These are phyloP conservation scores for Suillus discolor DNA, from an alignment of 768 basidiomycete genomes.

Conservation along the genomic window DNA sequence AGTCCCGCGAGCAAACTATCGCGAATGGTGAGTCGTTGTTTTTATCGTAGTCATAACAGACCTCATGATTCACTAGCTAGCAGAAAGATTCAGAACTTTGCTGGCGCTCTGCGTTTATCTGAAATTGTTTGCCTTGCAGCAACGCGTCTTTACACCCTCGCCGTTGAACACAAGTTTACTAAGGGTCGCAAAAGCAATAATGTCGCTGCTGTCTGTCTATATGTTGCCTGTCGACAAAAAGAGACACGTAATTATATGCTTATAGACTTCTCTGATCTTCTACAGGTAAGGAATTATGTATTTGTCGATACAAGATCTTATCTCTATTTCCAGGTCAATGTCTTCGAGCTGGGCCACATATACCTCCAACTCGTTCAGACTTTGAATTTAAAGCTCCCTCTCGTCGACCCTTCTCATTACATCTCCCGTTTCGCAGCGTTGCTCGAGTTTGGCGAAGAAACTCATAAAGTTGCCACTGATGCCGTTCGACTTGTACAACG, in stretches of 20 bases:
- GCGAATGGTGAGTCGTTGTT: constrained; percentile 65
- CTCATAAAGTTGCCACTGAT: constrained; percentile 87
- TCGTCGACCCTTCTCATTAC: constrained; percentile 95
- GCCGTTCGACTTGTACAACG: constrained; percentile 92
- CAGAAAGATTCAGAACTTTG: constrained; percentile 82
- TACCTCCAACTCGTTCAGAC: constrained; percentile 93
- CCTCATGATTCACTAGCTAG: constrained; percentile 52
- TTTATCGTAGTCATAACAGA: neutral
- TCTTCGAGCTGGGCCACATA: constrained; percentile 94
- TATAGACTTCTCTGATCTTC: constrained; percentile 96
- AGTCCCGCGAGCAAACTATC: constrained; percentile 90
- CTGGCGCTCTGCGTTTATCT: constrained; percentile 73
- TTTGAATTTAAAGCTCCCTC: constrained; percentile 80
- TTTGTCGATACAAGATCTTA: neutral
- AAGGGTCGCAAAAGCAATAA: constrained; percentile 92
- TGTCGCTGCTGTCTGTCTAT: constrained; percentile 94
- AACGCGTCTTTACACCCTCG: constrained; percentile 87
- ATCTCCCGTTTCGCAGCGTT: constrained; percentile 93
- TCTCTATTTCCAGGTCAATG: constrained; percentile 72
- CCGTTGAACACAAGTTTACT: constrained; percentile 92
- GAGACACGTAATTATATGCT: constrained; percentile 95
- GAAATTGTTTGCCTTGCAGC: constrained; percentile 82
- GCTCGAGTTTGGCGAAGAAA: constrained; percentile 96
- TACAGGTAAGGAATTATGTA: constrained; percentile 57
- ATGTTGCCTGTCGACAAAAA: constrained; percentile 89